Percentiles rank a stretch among this genome's conserved stretches.
These are phyloP conservation scores for Metschnikowia anglica DNA, from an alignment of 805 yeast species.

Conservation along the genomic window DNA sequence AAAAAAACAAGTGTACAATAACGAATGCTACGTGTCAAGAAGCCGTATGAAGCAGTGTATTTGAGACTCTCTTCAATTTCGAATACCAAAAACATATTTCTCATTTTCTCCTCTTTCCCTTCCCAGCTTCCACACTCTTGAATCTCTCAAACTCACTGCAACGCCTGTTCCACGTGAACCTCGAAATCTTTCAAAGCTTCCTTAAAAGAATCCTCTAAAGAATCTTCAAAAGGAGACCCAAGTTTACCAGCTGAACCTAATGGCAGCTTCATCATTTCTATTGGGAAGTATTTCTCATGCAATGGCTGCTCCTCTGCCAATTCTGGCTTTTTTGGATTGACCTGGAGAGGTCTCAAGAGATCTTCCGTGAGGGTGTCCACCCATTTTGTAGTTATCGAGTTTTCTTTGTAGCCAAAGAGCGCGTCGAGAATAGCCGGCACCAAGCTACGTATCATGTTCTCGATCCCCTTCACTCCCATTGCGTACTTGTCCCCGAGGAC, in stretches of 20 bases:
- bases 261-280: not conserved
- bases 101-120: no score
- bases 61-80: no score
- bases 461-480: not conserved
- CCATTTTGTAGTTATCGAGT: constrained; percentile 1
- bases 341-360: constrained; percentile 5
- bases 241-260: not conserved
- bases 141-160: not conserved
- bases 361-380: constrained; percentile 2
- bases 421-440: constrained; percentile 6
- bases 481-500: constrained; percentile 2
- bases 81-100: no score
- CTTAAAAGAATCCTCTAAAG: constrained; percentile 7
- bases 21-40: not conserved
- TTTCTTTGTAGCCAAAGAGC: not conserved
- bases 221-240: constrained; percentile 2
- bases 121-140: no score
- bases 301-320: not conserved
- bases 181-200: constrained; percentile 8
- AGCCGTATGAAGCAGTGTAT: no score
- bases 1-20: no score
- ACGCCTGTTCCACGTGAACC: constrained; percentile 5
- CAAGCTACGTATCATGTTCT: constrained; percentile 1
- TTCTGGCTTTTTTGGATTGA: not conserved
- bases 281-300: not conserved